phyloP scores from a whole-genome alignment of 176 grass and related monocot genomes.

The Hordeum vulgare region DNA sequence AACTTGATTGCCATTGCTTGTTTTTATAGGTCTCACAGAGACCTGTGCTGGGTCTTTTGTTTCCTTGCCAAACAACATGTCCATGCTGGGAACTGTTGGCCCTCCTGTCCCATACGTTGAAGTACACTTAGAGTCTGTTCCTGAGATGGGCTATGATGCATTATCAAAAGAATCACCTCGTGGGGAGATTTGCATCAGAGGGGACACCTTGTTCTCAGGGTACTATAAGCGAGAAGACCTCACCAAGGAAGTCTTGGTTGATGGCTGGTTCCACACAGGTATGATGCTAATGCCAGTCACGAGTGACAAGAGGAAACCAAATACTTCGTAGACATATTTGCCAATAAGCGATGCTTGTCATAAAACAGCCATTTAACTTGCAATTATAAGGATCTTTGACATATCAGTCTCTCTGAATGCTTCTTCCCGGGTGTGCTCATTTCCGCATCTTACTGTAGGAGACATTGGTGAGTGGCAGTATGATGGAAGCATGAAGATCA shows the following conservation, averaged over 20 bases:
- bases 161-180: constrained; percentile 53
- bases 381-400: background rate
- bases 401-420: background rate
- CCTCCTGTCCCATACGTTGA: constrained; percentile 87
- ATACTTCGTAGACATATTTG: background rate
- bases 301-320: background rate
- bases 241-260: constrained; percentile 72
- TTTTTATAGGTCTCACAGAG: constrained; percentile 70
- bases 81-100: constrained; percentile 90
- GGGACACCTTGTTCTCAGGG: constrained; percentile 84
- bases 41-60: constrained; percentile 79
- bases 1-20: background rate
- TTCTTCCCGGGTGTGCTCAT: background rate
- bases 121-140: constrained; percentile 75
- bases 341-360: background rate
- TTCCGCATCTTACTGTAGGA: constrained; percentile 38
- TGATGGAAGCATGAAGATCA: constrained; percentile 93
- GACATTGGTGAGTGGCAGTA: constrained; percentile 96
- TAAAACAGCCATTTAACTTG: background rate
- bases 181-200: constrained; percentile 86
- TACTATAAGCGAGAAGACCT: constrained; percentile 94
- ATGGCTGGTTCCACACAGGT: constrained; percentile 99
- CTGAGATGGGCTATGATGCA: constrained; percentile 89
- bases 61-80: constrained; percentile 74
- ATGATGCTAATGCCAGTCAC: background rate